Base-by-base conservation (phyloP, 768 basidiomycete genomes). In the Boletus vinaceobasis region DNA sequence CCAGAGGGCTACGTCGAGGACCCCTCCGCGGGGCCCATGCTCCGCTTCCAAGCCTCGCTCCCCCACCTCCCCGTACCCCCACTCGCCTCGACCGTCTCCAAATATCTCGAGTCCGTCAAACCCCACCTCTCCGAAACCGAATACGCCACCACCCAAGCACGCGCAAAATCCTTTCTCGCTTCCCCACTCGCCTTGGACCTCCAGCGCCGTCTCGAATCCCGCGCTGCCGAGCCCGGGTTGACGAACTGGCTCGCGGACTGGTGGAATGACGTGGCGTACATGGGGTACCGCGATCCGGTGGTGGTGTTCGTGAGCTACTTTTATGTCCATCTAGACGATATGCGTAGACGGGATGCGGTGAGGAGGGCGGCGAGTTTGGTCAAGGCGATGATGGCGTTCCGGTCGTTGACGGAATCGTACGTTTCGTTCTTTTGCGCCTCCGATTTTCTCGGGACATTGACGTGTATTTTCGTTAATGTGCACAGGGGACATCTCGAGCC, bases 261-360 rank as follows among this genome's bases (percentile, higher is more conserved):
- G 97, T 99, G 96, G 96, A 95, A 98, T 72, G 92, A 97, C 35
- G 82, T 71, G 5, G 95, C 95, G 17, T 91, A 90, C 68, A 86
- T 92, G 87, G 87, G 76, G 7, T 91, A 90, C 66, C 81, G 91
- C 45, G 95, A 96, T 63, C 86, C 94, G 2, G 90, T 97, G 45
- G 87, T 95, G 31, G 89, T 95, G 14, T 89, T 85, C 60, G 93
- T 95, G 64, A 93, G 87, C 79, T 99, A 99, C 76, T 98, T 88
- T 75, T 99, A 91, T 69, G 81, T 94, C 9, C 95, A 98, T 70
- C 69, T 85, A 43, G 81, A 87, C 53, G 90, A 93, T 64, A 74
- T 65, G 43, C 66, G 72, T 23, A 70, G 76, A 44, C 77, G 75
- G 29, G 73, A 77, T 50, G 85, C 88, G 33, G 84, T 85, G 13